A percentile compares a stretch with the other conserved stretches of the same genome.
phyloP scores from a whole-genome alignment of 1,139 yeast genomes.

The Hansenula lynferdii region DNA sequence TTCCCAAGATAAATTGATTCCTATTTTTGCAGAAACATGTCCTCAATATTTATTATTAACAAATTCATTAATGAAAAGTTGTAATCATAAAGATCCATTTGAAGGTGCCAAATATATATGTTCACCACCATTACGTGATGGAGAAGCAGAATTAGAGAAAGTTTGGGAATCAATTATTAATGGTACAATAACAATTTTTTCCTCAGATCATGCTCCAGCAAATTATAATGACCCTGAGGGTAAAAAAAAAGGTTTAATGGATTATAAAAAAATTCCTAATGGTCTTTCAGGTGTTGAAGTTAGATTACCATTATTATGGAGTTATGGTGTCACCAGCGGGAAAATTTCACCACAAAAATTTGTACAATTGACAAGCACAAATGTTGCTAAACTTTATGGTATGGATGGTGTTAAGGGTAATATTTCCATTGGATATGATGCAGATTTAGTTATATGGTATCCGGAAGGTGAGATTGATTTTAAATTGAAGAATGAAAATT shows the following conservation, averaged over 20 bases:
- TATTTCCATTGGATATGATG: conserved; percentile 37
- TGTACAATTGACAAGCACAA: conserved; percentile 38
- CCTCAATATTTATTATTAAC: conserved; percentile 43
- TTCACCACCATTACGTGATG: conserved; percentile 42
- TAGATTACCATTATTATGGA: conserved; percentile 37
- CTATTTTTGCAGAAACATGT: conserved; percentile 43
- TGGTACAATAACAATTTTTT: conserved; percentile 42
- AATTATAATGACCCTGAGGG: conserved; percentile 34
- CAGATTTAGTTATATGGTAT: conserved; percentile 40
- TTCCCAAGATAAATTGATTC: conserved; percentile 36
- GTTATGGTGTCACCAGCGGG: conserved; percentile 37
- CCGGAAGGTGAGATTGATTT: conserved; percentile 31
- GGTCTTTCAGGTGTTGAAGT: conserved; percentile 45
- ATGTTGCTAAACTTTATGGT: conserved; percentile 41
- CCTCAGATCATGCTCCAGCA: conserved; percentile 45
- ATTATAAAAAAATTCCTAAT: conserved; percentile 38
- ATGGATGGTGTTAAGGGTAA: conserved; percentile 33
- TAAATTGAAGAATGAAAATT: conserved; percentile 29
- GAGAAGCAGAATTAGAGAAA: conserved; percentile 32
- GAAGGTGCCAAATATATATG: conserved; percentile 45
- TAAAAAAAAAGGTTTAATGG: conserved; percentile 33
- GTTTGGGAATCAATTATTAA: conserved; percentile 42
- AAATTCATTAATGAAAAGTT: conserved; percentile 28
- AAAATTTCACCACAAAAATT: conserved; percentile 36
- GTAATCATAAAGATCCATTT: conserved; percentile 25